These are phyloP conservation scores for Epichloe brachyelytri DNA, from an alignment of 2,329 filamentous ascomycete genomes.

Conservation along the genomic window DNA sequence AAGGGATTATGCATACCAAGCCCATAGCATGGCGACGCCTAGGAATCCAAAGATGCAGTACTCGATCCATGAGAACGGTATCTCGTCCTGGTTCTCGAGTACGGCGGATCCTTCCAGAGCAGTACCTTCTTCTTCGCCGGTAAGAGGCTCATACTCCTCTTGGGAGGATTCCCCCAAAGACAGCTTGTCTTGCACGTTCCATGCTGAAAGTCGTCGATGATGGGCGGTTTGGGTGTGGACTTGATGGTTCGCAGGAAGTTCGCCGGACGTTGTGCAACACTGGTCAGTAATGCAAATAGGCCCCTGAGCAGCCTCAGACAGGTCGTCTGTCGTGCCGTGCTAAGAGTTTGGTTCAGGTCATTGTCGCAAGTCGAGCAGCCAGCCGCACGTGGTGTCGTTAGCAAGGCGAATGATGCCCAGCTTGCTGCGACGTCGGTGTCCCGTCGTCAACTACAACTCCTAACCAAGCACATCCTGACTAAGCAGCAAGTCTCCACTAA, in stretches of 20 bases:
- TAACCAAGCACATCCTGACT: not conserved
- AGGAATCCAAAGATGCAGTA: constrained; percentile 77
- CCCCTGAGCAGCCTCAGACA: no score
- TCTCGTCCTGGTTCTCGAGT: constrained; percentile 23
- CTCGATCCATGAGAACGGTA: constrained; percentile 69
- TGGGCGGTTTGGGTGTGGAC: not conserved
- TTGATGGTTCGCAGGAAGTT: not conserved
- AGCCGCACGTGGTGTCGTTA: not conserved
- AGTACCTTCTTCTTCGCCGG: constrained; percentile 14
- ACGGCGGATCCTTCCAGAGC: constrained; percentile 14
- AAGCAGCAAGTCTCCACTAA: not conserved
- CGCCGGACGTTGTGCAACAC: not conserved
- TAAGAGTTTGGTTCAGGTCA: not conserved
- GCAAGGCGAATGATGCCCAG: not conserved
- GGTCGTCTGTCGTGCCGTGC: not conserved
- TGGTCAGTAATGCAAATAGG: not conserved
- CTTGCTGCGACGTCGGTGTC: not conserved
- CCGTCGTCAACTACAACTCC: not conserved
- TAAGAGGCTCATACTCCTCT: constrained; percentile 21
- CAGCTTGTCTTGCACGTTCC: constrained; percentile 15
- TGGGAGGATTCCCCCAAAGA: constrained; percentile 4
- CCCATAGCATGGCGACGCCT: constrained; percentile 92
- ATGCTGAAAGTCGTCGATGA: constrained; percentile 6
- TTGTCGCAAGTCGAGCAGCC: not conserved
- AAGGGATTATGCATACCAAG: constrained; percentile 52